Evolutionary conservation across 768 basidiomycete species (phyloP).

Genomic region (Megacollybia marginata): DNA sequence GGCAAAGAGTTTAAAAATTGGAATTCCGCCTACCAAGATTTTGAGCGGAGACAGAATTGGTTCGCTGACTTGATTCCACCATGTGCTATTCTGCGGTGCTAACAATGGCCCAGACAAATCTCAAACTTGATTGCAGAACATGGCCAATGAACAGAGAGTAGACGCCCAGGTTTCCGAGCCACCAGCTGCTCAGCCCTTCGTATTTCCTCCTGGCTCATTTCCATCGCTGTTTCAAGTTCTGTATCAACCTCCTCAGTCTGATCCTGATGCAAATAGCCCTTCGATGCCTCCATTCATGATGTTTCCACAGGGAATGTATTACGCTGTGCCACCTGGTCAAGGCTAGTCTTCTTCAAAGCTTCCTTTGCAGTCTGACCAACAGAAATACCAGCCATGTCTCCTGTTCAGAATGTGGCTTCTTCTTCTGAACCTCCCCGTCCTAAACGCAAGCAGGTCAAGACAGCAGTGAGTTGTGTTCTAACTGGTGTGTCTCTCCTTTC

Average conservation of each 20-base stretch:
- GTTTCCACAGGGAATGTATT: background rate
- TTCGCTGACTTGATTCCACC: too few species aligned
- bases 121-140: too few species aligned
- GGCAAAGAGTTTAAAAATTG: too few species aligned
- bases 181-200: too few species aligned
- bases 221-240: background rate
- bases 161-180: too few species aligned
- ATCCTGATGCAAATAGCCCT: background rate
- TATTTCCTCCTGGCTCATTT: background rate
- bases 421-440: slow-evolving; percentile 25
- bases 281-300: background rate
- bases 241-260: background rate
- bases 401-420: background rate
- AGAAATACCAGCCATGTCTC: background rate
- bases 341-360: background rate
- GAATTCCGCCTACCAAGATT: too few species aligned
- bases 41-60: too few species aligned
- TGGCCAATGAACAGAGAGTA: too few species aligned
- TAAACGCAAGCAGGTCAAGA: slow-evolving; percentile 85
- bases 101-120: too few species aligned
- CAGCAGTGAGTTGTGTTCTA: slow-evolving; percentile 42
- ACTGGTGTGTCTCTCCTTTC: background rate
- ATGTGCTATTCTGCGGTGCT: too few species aligned
- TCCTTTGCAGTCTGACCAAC: background rate
- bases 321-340: background rate